These are phyloP conservation scores for Porphyrellus cyaneotinctus DNA, from an alignment of 768 basidiomycete species.

Conservation along the genomic window DNA sequence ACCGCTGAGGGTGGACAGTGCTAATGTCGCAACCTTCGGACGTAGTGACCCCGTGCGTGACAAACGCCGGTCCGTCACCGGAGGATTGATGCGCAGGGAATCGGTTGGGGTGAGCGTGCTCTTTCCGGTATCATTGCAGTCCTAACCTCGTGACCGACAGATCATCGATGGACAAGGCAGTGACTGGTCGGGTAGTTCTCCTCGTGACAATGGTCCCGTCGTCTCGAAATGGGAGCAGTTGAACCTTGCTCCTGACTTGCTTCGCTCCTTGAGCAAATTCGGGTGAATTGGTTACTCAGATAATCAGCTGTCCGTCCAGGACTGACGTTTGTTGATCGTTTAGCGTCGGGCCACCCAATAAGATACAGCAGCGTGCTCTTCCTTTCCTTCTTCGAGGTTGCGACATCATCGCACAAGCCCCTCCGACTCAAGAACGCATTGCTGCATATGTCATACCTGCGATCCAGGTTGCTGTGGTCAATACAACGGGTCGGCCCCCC, in stretches of 20 bases:
- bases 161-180: conserved; percentile 54
- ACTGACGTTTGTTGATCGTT: conserved; percentile 12
- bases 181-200: conserved; percentile 47
- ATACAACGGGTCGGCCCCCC: conserved; percentile 51
- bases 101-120: conserved; percentile 59
- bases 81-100: conserved; percentile 64
- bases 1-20: conserved; percentile 52
- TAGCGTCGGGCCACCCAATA: conserved; percentile 96
- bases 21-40: conserved; percentile 34
- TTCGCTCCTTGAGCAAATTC: conserved; percentile 87
- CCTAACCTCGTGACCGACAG: conserved; percentile 34
- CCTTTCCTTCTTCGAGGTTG: conserved; percentile 92
- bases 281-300: conserved; percentile 55
- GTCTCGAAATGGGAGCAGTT: conserved; percentile 97
- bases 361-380: conserved; percentile 95
- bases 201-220: conserved; percentile 72
- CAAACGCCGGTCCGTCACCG: conserved; percentile 72
- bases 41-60: conserved; percentile 46
- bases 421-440: conserved; percentile 97
- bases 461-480: conserved; percentile 74
- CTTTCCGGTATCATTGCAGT: conserved; percentile 4
- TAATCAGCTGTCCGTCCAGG: conserved; percentile 1
- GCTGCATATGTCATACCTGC: conserved; percentile 95
- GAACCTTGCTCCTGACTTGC: conserved; percentile 76
- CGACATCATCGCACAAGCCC: conserved; percentile 98